Base-by-base conservation (phyloP, 2,329 filamentous ascomycete species). In the Fusarium chuoi region DNA sequence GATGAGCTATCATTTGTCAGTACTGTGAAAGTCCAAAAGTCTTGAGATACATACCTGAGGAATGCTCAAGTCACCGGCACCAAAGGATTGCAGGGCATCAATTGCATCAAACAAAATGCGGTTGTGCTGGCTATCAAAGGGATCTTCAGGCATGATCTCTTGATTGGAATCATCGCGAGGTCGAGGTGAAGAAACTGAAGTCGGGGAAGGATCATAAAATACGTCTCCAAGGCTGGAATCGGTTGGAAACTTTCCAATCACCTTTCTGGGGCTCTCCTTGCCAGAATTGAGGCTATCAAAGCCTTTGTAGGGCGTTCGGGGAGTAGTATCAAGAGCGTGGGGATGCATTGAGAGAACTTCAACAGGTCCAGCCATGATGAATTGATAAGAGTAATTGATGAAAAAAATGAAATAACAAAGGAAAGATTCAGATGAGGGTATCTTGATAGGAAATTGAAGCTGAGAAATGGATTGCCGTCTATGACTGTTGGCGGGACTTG, bases 61-160 rank as follows among this genome's bases (percentile, higher is more conserved):
- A 26, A 82, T 78, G 13, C 79, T 80, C 7, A 84, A 67, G 15
- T 79, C 73, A 45, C 77, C 74, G 17, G 78, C 78, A 9, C 78
- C 78, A 58, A 78, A 81, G 8, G 78, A 77, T 41, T 82, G 80
- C 0, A 84, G 62, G 13, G 80, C 65, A 51, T 84, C 81, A 17
- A 84, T 81, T 3, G 81, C 82, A 28, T 83, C 77, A 51, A 84
- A 84, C 3, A 84, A 36, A 4, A 77, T 75, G 20, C 76, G 78
- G 42, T 82, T 84, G 17, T 76, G 70, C 54, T 79, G 80, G 33
- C 72, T 83, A 26, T 82, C 79, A 49, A 84, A 84, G 0, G 82
- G 80, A 28, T 82, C 77, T 22, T 80, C 74, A 1, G 76, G 65
- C 45, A 79, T 65, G 10, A 64, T 9, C 5, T 64, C 42, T 33